Evolutionary conservation across 2,329 filamentous ascomycete genomes (phyloP), one percentile per base, ranked within the genome.

Genomic region (Pseudogymnoascus sp.): DNA sequence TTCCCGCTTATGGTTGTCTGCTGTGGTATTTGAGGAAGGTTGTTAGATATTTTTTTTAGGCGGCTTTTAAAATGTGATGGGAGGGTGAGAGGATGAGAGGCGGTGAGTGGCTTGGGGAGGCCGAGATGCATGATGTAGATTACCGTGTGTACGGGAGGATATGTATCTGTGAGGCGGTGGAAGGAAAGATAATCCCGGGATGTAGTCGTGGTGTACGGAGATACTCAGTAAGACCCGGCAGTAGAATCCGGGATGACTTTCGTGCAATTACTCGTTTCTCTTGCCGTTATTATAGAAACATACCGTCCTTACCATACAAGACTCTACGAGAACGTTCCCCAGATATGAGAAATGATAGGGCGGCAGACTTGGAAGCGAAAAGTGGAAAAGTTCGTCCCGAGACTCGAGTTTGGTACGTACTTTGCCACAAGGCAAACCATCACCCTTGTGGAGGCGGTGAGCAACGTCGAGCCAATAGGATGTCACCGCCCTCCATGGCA

Each of bases 321-420:
- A 49, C 3, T 2, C 14, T 19, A 33, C 49, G 26, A 55, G 49
- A 55, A 55, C 49, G 49, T 55, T 55, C 29, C 49, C 49, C 49
- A 55, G 49, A 55, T 55, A 55, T 55, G 49, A 55, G 49, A 55
- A 55, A 55, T 55, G 49, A 55, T 55, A 55, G 49, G 49, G 49
- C 49, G 49, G 49, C 49, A 55, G 10, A 55, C n/a, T 26, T 52
- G 49, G 49, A 33, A 55, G 49, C 23, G 45, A 31, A 45, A 26
- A 12, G 39, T 21, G 11, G 12, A 29, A 55, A 19, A 33, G 43
- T 33, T 29, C 21, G 29, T 31, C 29, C 45, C 26, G 45, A 52
- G 23, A 45, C 10, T 33, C 31, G 8, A 19, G 11, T 45, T 5
- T 14, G 10, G 31, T 33, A 33, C 31, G 31, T 12, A 45, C 41